Base-by-base conservation (phyloP, 192 early-diverging fungal genomes). In the Podila epigama region DNA sequence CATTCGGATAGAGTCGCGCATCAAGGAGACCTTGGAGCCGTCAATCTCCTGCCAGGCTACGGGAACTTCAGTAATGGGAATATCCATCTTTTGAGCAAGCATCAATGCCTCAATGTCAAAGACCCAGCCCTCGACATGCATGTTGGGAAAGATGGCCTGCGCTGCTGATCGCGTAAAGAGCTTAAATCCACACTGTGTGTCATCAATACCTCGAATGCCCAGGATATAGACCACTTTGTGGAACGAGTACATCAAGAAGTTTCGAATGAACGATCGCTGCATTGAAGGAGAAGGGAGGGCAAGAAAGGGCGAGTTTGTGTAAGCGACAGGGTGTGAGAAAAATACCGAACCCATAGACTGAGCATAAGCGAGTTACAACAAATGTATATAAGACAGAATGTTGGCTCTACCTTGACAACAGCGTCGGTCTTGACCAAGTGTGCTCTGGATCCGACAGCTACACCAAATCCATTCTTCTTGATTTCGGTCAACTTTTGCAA, bases 161-260 rank as follows among this genome's bases (percentile, higher is more conserved):
- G 92, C 95, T 0, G 95, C 87, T 25, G 79, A 70, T 18, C 97
- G 89, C 0, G 93, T 92, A 60, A 97, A 90, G 29, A 99, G 82
- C 75, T 99, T 99, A 87, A 99, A 99, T 6, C 97, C 97, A 78
- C 97, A 99, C 75, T 99, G 97, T 12, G 97, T 99, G 70, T 99
- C 97, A 29, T 91, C 89, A 69, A 99, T 93, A 3, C 87, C 87
- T 22, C 91, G 84, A 60, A 97, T 93, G 2, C 96, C 97, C 55
- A 99, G 81, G 12, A 97, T 66, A 58, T 91, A 91, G 44, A 99
- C 89, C 69, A 95, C 80, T 35, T 91, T 89, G 82, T 99, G 97
- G 84, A 99, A 99, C 6, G 92, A 91, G 81, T 91, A 88, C 92
- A 97, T 97, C 62, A 99, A 85, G 56, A 99, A 90, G 66, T 96